Conservation (phyloP, 2,329 filamentous ascomycete genomes). For the Beauveria varroae region DNA sequence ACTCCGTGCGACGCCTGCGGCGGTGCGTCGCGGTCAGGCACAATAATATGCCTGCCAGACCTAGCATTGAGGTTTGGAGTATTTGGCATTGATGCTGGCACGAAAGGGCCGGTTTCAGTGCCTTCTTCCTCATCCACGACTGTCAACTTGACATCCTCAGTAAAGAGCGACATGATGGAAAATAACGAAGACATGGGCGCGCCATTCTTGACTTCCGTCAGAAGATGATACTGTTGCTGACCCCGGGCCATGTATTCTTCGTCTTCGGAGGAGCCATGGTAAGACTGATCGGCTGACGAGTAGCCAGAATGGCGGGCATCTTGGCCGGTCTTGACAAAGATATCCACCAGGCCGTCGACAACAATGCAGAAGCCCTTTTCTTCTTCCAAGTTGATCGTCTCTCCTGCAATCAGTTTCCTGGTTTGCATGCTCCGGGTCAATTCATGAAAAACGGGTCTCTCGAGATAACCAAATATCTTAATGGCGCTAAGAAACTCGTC, state of each 20-base stretch:
- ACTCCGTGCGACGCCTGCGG: background rate
- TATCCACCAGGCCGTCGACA: conserved; percentile 92
- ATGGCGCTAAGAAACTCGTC: conserved; percentile 98
- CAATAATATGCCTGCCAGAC: conserved; percentile 9
- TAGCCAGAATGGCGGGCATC: conserved; percentile 31
- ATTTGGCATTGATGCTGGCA: conserved; percentile 29
- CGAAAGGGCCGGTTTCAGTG: conserved; percentile 23
- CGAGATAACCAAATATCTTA: conserved; percentile 96
- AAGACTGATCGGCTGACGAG: conserved; percentile 17
- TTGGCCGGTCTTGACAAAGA: conserved; percentile 87
- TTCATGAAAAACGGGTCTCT: conserved; percentile 95
- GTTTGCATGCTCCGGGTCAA: conserved; percentile 98
- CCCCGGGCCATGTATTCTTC: conserved; percentile 62
- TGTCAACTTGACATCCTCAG: conserved; percentile 80
- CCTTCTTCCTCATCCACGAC: conserved; percentile 55
- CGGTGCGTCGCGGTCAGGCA: background rate
- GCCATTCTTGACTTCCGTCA: conserved; percentile 96
- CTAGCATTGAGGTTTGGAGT: conserved; percentile 31
- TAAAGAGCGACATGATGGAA: conserved; percentile 94
- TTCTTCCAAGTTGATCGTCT: conserved; percentile 90
- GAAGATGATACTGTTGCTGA: conserved; percentile 82
- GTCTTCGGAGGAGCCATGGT: conserved; percentile 41
- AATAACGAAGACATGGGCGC: conserved; percentile 98
- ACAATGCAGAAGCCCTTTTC: conserved; percentile 98
- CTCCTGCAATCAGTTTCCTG: conserved; percentile 87